Evolutionary conservation across 2,329 filamentous ascomycete genomes (phyloP), one percentile per base, ranked within the genome.

Genomic region (Trichoderma sp.): DNA sequence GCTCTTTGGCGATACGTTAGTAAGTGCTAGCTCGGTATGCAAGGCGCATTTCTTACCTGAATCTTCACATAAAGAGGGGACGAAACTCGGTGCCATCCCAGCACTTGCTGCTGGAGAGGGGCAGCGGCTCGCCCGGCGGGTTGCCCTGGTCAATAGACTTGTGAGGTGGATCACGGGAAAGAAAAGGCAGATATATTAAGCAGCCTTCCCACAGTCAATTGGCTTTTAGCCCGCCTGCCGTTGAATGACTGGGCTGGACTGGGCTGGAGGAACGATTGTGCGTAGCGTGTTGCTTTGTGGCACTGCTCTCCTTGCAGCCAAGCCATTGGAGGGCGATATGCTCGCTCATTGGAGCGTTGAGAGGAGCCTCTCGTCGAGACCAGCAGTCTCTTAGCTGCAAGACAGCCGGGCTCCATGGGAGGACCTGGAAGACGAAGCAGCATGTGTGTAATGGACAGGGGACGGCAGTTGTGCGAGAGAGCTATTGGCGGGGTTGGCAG

Each of bases 51-150:
- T 66, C 63, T 66, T 35, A 57, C 37, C 4, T 58, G 63, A 10
- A 58, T 33, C 27, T 16, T 31, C 40, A 35, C 53, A 14, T n/a
- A 57, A 49, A 58, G 63, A 66, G 63, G 63, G 37, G 63, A 58
- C 3, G 53, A 49, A 24, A 37, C 53, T 47, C 19, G 31, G 56
- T n/a, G 56, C 56, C 31, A 56, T 56, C 31, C 27, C 27, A 56
- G 61, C 63, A 27, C 19, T 31, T 27, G 21, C 27, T 55, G 52
- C 24, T 35, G 63, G 16, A 11, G 63, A 66, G 63, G 62, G 63
- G 63, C 53, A 49, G 49, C 63, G 63, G 63, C 63, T 66, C 37
- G 63, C 63, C 63, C 63, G 62, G 62, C 62, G 63, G 63, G 53
- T 56, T 58, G 63, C 63, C 63, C 63, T 66, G 53, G 63, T 58